phyloP scores from a whole-genome alignment of 768 basidiomycete species.

The Xanthoconium purpureum region DNA sequence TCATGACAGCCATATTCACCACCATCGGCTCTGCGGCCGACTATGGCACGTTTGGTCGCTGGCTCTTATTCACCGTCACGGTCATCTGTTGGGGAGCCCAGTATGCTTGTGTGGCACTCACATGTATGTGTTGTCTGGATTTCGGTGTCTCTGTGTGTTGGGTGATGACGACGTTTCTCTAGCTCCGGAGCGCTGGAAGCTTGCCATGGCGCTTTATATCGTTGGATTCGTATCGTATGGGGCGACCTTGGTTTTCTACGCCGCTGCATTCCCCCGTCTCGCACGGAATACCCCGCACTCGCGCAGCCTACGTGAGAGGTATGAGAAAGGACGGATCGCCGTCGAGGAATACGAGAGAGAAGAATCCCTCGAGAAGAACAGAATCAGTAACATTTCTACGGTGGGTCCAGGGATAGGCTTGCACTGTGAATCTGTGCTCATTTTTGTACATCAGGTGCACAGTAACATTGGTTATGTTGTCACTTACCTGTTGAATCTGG shows the following conservation, averaged over 20 bases:
- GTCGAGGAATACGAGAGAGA: constrained; percentile 66
- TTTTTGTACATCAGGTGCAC: constrained; percentile 47
- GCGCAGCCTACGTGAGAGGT: constrained; percentile 50
- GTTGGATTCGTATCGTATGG: constrained; percentile 77
- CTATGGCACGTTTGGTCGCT: constrained; percentile 59
- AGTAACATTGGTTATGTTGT: constrained; percentile 74
- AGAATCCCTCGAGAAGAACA: constrained; percentile 79
- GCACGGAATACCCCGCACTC: constrained; percentile 73
- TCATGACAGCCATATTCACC: constrained; percentile 81
- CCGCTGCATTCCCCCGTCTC: constrained; percentile 74
- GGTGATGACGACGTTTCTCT: neutral
- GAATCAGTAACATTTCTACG: constrained; percentile 81
- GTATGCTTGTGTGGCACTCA: constrained; percentile 72
- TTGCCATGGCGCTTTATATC: constrained; percentile 78
- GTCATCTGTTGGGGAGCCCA: constrained; percentile 79
- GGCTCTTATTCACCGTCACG: constrained; percentile 71
- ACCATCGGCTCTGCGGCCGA: constrained; percentile 54
- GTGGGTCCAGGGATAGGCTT: constrained; percentile 35
- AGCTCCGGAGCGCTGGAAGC: constrained; percentile 70
- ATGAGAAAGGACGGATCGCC: constrained; percentile 56
- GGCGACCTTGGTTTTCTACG: constrained; percentile 78
- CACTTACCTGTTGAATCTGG: constrained; percentile 62
- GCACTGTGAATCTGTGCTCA: neutral
- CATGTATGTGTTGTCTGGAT: constrained; percentile 41
- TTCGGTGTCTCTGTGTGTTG: neutral